These are phyloP conservation scores for Cylindrotheca closterium DNA, from an alignment of 108 stramenopile genomes.

Conservation along the genomic window DNA sequence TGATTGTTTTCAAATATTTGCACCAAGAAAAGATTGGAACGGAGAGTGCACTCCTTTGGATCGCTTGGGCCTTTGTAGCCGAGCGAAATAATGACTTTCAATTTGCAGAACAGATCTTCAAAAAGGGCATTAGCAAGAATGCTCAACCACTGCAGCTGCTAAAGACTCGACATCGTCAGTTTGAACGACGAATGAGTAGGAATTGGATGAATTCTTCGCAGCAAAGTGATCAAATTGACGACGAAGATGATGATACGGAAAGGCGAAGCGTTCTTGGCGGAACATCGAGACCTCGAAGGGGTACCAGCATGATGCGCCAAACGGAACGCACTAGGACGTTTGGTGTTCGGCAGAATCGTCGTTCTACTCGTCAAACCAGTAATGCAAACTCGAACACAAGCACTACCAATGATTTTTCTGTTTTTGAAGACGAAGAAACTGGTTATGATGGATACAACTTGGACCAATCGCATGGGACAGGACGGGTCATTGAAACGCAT, in stretches of 20 bases:
- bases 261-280: conserved; percentile 51
- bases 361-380: background rate
- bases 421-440: conserved; percentile 47
- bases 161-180: conserved; percentile 72
- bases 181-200: conserved; percentile 82
- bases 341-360: background rate
- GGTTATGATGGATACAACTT: conserved; percentile 43
- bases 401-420: conserved; percentile 38
- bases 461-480: conserved; percentile 19
- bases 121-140: conserved; percentile 65
- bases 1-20: conserved; percentile 71
- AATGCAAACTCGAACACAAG: conserved; percentile 1
- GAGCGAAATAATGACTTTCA: conserved; percentile 56
- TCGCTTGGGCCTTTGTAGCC: conserved; percentile 63
- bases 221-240: conserved; percentile 37
- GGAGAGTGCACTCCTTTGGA: conserved; percentile 63
- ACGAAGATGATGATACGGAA: conserved; percentile 34
- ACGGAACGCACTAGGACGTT: background rate
- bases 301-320: background rate
- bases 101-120: conserved; percentile 59
- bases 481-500: conserved; percentile 45
- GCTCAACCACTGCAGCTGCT: conserved; percentile 68
- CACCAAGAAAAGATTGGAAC: conserved; percentile 68
- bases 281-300: conserved; percentile 37
- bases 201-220: conserved; percentile 67